Base-by-base conservation (phyloP, 495 filamentous ascomycete genomes). In the Xylaria intraflava region DNA sequence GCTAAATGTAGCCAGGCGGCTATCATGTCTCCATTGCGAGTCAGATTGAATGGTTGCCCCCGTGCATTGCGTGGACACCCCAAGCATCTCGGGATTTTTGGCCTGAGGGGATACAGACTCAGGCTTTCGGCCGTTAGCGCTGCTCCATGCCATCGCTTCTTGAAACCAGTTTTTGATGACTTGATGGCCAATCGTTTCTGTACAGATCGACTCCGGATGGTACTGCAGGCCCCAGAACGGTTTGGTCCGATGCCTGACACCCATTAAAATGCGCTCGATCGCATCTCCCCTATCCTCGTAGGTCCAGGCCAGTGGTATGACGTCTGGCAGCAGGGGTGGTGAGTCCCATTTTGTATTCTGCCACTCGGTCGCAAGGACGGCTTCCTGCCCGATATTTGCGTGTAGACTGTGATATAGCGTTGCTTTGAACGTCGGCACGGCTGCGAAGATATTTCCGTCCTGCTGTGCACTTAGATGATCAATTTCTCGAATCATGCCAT, bases 151-250 rank as follows among this genome's bases (percentile, higher is more conserved):
- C 49, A 69, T 55, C 4, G 83, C 83, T 56, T 75, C 62, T 3
- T 49, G 60, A 77, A 90, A 96, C 88, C 91, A 98, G 56, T 87
- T 89, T 40, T 68, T 61, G 23, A 96, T 75, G 27, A 96, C 72
- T 31, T 71, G 65, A 23, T 74, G 78, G 27, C 88, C 87, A 27
- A 82, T 78, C n/a, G 72, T 60, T 45, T 81, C 81, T 4, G 93
- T 95, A 62, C 92, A 96, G 57, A 94, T 85, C 0, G 89, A 95
- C 66, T 98, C 93, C 0, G 92, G 91, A 62, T 98, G 93, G 65
- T 92, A 97, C 62, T 98, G 93, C 30, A 98, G 72, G 0, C 85
- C 93, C 83, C 85, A 95, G 58, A 92, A 94, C 5, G 93, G 93
- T 59, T 84, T 88, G 2, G 58, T 53, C 23, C 43, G 68, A 64